Percentiles rank a stretch among this genome's conserved stretches.
Evolutionary conservation across 1,284 basidiomycete genomes (phyloP).

Genomic region (Malassezia yamatoensis): DNA sequence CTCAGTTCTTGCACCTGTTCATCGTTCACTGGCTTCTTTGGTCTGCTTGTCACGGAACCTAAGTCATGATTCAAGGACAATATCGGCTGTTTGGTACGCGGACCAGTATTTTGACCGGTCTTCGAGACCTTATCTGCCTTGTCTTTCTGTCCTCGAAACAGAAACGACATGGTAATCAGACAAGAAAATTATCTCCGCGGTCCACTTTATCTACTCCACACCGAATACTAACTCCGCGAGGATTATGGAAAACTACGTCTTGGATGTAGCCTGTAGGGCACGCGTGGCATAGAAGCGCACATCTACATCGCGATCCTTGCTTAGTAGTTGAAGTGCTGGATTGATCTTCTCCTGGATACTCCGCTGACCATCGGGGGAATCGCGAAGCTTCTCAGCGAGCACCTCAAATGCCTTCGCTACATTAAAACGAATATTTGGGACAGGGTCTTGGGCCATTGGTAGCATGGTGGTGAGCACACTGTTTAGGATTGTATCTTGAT

Average conservation of each 20-base stretch:
- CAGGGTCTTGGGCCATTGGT: conserved; percentile 75
- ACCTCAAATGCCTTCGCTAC: conserved; percentile 73
- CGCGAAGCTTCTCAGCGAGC: conserved; percentile 62
- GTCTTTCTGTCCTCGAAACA: not conserved
- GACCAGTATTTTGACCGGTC: not conserved
- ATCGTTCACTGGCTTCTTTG: not conserved
- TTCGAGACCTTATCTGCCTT: not conserved
- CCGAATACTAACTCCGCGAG: not conserved
- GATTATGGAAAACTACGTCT: not conserved
- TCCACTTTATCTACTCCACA: not conserved
- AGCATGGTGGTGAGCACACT: conserved; percentile 79
- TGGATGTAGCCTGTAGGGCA: conserved; percentile 32
- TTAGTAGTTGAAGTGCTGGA: conserved; percentile 74
- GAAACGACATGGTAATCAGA: not conserved
- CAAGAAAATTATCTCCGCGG: not conserved
- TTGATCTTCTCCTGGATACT: conserved; percentile 65
- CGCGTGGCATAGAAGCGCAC: conserved; percentile 63
- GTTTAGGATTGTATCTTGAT: conserved; percentile 69
- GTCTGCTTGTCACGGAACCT: not conserved
- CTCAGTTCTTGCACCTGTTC: conserved; percentile 5
- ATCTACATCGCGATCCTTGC: conserved; percentile 85
- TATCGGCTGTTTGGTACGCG: conserved; percentile 3
- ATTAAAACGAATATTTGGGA: conserved; percentile 99
- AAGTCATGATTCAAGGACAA: not conserved
- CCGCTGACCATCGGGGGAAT: conserved; percentile 62